Base-by-base conservation (phyloP, 495 filamentous ascomycete species). In the Letharia lupina region DNA sequence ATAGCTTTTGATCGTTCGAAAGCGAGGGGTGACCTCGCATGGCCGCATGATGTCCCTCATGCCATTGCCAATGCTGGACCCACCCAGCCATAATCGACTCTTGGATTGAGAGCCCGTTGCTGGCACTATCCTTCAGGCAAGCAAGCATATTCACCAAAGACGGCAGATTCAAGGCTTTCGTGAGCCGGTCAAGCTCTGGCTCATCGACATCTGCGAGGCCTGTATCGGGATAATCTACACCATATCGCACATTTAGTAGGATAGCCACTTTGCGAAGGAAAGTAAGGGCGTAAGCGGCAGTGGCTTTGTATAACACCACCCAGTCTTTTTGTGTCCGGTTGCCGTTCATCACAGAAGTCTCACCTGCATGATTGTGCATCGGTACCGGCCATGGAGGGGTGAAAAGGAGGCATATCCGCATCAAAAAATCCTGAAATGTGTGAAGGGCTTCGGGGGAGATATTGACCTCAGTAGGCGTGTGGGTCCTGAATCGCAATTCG, bases 251-350 rank as follows among this genome's bases (percentile, higher is more conserved):
- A 71, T 96, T 86, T 63, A 97, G 81, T 28, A 98, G 84, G 42
- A 98, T 84, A 20, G 84, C 83, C 13, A 83, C 81, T 78, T 98
- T 99, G 65, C 94, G 89, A 16, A 98, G 79, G 79, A 98, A 98
- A 0, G 87, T 80, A n/a, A 95, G 79, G 20, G 91, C 90, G 70
- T 97, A 99, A 72, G 86, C 91, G 41, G 84, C 83, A 63, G 93
- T 70, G 15, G 62, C 65, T 41, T 18, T 57, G 40, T 68, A 64
- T n/a, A 65, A 64, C 0, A 60, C 20, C 16, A 63, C 10, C 33
- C 54, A 56, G 50, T 60, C 58, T 10, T 58, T 18, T 31, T 44
- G n/a, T 37, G 67, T 60, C 31, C 33, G 50, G 18, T 45, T 47
- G 8, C 16, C 23, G 6, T 54, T 44, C 1, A 61, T 31, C 1